Evolutionary conservation across 306 rosid species (phyloP).

Genomic region (Trifolium fragiferum): DNA sequence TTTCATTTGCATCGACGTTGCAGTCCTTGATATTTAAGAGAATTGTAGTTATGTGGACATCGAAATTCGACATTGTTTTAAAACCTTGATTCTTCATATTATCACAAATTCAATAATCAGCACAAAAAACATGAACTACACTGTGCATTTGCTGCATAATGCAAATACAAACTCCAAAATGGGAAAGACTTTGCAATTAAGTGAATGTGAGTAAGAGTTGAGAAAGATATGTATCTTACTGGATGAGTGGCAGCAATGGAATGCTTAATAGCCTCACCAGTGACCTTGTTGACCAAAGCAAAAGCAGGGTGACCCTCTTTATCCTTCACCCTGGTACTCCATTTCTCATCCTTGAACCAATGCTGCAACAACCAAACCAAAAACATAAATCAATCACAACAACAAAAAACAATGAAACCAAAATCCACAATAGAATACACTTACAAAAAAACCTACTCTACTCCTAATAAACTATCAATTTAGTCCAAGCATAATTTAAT

Average conservation of each 20-base stretch:
- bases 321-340: conserved; percentile 84
- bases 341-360: conserved; percentile 91
- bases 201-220: not conserved
- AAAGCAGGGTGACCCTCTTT: conserved; percentile 75
- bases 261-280: conserved; percentile 83
- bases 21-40: not conserved
- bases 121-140: not conserved
- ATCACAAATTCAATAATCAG: not conserved
- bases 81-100: not conserved
- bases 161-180: conserved; percentile 3
- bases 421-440: not conserved
- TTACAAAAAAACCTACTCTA: no score
- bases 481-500: no score
- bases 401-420: not conserved
- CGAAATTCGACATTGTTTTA: not conserved
- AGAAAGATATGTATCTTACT: conserved; percentile 47
- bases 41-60: not conserved
- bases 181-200: not conserved
- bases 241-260: conserved; percentile 73
- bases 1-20: not conserved
- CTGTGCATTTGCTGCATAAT: conserved; percentile 2
- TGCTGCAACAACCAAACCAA: conserved; percentile 50
- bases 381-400: not conserved
- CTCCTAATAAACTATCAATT: no score
- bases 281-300: conserved; percentile 76